Conservation (phyloP, 179 eudicot genomes). For the Silene vulgaris region DNA sequence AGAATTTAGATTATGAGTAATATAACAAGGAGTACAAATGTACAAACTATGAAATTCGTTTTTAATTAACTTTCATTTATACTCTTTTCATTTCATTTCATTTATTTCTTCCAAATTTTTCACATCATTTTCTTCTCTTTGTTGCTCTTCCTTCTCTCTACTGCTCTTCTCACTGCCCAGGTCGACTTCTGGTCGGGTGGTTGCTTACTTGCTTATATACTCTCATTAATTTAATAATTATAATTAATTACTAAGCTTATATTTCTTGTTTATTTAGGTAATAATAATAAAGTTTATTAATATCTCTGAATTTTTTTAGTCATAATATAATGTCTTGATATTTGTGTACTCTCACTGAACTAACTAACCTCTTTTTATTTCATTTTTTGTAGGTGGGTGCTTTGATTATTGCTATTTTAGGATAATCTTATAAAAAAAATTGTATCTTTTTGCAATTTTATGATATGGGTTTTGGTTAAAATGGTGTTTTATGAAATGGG, state of each 20-base stretch:
- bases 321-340: slow-evolving; percentile 28
- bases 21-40: background rate
- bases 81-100: background rate
- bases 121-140: slow-evolving; percentile 9
- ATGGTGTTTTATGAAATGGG: slow-evolving; percentile 28
- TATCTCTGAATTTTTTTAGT: background rate
- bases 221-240: background rate
- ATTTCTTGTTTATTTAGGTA: background rate
- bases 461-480: slow-evolving; percentile 20
- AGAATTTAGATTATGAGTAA: background rate
- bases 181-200: slow-evolving; percentile 44
- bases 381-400: slow-evolving; percentile 4
- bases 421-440: slow-evolving; percentile 7
- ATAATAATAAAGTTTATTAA: background rate
- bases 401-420: slow-evolving; percentile 15
- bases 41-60: no score
- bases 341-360: slow-evolving; percentile 22
- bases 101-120: slow-evolving; percentile 4
- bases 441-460: slow-evolving; percentile 15
- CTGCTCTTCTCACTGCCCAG: slow-evolving; percentile 39
- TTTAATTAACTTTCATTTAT: background rate
- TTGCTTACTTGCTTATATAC: slow-evolving; percentile 26
- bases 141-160: slow-evolving; percentile 17
- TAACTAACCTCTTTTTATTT: slow-evolving; percentile 12
- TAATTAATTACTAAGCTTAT: slow-evolving; percentile 10